A percentile compares a stretch with the other conserved stretches of the same genome.
Conservation (phyloP, 805 yeast genomes). For the Wickerhamomyces hampshirensis region DNA sequence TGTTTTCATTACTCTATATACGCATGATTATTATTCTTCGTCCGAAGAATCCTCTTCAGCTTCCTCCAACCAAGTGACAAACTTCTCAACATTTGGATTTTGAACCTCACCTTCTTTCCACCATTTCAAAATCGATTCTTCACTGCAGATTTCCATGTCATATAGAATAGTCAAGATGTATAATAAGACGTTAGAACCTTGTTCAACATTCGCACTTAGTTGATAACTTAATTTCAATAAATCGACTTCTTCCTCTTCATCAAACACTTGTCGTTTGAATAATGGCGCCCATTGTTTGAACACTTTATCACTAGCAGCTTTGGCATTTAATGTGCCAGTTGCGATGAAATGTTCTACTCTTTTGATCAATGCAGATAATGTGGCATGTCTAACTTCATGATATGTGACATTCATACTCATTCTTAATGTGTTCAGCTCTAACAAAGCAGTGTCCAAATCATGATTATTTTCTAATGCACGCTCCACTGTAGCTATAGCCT, state of each 20-base stretch:
- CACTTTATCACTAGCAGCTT: conserved; percentile 72
- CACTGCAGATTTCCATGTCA: conserved; percentile 78
- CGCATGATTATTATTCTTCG: conserved; percentile 38
- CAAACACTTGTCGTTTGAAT: conserved; percentile 82
- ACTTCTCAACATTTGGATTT: conserved; percentile 53
- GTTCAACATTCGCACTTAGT: conserved; percentile 31
- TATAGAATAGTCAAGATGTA: conserved; percentile 59
- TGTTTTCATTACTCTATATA: background rate
- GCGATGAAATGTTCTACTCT: conserved; percentile 70
- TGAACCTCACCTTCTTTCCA: conserved; percentile 51
- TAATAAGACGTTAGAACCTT: conserved; percentile 40
- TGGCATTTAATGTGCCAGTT: conserved; percentile 71
- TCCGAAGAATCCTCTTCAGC: conserved; percentile 63
- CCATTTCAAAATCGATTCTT: conserved; percentile 77
- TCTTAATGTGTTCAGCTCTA: conserved; percentile 89
- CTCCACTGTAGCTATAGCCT: conserved; percentile 91
- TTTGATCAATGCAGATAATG: conserved; percentile 63
- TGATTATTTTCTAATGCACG: conserved; percentile 92
- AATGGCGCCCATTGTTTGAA: conserved; percentile 79
- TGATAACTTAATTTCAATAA: conserved; percentile 45
- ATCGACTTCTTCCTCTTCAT: conserved; percentile 71
- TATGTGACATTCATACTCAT: conserved; percentile 97
- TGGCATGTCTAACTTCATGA: conserved; percentile 85
- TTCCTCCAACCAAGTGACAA: conserved; percentile 82
- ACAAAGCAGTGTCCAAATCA: conserved; percentile 85